phyloP scores from a whole-genome alignment of 495 filamentous ascomycete species.

The Podospora comata region DNA sequence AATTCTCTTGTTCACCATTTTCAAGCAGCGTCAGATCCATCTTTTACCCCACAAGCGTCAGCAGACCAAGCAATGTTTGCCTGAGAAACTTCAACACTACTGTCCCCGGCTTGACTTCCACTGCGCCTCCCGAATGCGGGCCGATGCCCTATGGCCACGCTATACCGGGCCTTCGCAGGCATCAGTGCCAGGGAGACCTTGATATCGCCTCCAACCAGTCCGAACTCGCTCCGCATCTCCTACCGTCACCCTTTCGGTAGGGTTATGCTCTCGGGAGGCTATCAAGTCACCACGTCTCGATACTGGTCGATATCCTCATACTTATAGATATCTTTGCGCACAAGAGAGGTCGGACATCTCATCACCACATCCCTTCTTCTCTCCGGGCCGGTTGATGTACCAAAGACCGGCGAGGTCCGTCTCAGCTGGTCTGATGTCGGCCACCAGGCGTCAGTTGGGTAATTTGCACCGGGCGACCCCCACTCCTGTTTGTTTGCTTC shows the following conservation, averaged over 20 bases:
- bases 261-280: neutral
- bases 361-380: neutral
- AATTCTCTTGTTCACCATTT: neutral
- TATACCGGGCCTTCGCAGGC: neutral
- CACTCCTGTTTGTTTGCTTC: neutral
- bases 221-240: neutral
- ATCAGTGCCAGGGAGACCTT: neutral
- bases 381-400: neutral
- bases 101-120: neutral
- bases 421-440: neutral
- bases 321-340: neutral
- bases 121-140: slow-evolving; percentile 12
- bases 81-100: neutral
- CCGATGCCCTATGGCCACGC: slow-evolving; percentile 4
- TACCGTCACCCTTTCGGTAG: neutral
- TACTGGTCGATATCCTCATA: neutral
- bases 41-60: neutral
- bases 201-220: neutral
- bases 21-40: neutral
- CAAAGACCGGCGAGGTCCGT: neutral
- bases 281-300: neutral
- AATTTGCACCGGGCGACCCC: neutral
- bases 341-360: neutral
- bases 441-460: neutral
- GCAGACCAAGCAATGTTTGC: neutral